Evolutionary conservation across 768 basidiomycete genomes (phyloP).

Genomic region (Kwoniella newhampshirensis): DNA sequence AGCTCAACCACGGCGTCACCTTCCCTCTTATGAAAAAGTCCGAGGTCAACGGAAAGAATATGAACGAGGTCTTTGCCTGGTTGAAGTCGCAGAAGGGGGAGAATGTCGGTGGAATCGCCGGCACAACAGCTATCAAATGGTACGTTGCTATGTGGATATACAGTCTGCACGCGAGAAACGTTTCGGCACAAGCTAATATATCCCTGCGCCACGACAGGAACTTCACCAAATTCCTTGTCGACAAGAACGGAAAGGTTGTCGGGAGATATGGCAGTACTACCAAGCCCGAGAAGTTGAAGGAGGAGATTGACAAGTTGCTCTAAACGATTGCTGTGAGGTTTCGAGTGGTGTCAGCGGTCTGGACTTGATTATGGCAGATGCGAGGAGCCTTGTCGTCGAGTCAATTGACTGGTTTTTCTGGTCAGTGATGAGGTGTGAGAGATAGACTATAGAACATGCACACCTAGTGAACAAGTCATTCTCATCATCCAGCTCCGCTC

Average conservation of each 20-base stretch:
- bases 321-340: too few relatives aligned
- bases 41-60: slow-evolving; percentile 83
- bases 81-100: slow-evolving; percentile 72
- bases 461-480: too few relatives aligned
- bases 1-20: slow-evolving; percentile 78
- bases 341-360: too few relatives aligned
- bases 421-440: too few relatives aligned
- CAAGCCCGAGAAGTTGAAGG: slow-evolving; percentile 38
- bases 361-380: neutral
- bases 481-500: too few relatives aligned
- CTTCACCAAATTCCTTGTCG: slow-evolving; percentile 65
- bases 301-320: slow-evolving; percentile 44
- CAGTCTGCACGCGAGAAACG: too few relatives aligned
- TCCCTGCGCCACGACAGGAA: slow-evolving; percentile 39
- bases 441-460: too few relatives aligned
- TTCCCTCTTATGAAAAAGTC: slow-evolving; percentile 86
- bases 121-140: slow-evolving; percentile 51
- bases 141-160: slow-evolving; percentile 19
- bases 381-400: too few relatives aligned
- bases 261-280: slow-evolving; percentile 33
- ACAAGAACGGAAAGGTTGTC: slow-evolving; percentile 63
- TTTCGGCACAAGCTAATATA: neutral
- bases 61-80: slow-evolving; percentile 79
- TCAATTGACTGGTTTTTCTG: too few relatives aligned
- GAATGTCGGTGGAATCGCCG: slow-evolving; percentile 31